Conservation (phyloP, 2,329 filamentous ascomycete species). For the Ceratocystis ficicola region DNA sequence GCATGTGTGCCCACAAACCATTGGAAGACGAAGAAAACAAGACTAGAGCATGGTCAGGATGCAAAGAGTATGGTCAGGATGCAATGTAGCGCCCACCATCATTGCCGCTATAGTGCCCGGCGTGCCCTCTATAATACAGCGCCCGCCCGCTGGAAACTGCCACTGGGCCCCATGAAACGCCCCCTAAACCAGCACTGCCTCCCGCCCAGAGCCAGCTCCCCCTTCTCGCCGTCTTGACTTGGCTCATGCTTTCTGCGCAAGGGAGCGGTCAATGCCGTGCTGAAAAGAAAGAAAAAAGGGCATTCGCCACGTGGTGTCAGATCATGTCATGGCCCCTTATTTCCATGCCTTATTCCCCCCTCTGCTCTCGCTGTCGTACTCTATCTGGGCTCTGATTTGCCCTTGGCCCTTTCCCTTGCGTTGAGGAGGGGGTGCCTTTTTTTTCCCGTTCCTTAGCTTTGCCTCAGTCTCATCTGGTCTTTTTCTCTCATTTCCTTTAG, state of each 20-base stretch:
- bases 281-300: background rate
- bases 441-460: background rate
- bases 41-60: background rate
- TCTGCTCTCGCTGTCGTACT: background rate
- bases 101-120: too few relatives aligned
- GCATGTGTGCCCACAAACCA: background rate
- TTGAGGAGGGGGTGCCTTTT: background rate
- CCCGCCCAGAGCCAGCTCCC: background rate
- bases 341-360: background rate
- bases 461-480: constrained; percentile 6
- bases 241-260: background rate
- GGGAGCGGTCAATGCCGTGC: constrained; percentile 5
- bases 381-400: background rate
- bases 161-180: background rate
- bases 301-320: constrained; percentile 8
- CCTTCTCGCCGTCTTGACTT: background rate
- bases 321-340: background rate
- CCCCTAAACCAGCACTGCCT: background rate
- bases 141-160: background rate
- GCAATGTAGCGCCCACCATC: background rate
- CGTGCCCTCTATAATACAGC: background rate
- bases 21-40: background rate
- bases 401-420: background rate
- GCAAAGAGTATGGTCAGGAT: background rate
- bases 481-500: background rate